A percentile compares a stretch with the other conserved stretches of the same genome.
Evolutionary conservation across 164 flowering plant genomes (phyloP).

Genomic region (Akebia trifoliata): DNA sequence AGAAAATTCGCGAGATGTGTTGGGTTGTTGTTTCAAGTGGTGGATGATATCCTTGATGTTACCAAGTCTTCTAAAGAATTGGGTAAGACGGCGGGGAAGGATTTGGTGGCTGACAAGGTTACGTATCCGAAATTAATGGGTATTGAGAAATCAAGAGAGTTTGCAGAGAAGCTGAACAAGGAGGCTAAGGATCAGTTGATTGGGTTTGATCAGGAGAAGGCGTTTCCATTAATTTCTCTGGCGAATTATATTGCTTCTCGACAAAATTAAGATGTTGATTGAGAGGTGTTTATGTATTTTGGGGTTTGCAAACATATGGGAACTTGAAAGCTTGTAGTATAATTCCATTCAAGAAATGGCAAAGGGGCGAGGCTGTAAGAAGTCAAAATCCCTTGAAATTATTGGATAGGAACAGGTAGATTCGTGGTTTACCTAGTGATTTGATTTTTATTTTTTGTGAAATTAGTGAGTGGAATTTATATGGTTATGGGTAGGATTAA

Average conservation of each 20-base stretch:
- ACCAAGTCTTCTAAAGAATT: slow-evolving; percentile 58
- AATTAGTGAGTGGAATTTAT: neutral
- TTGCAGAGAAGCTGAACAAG: slow-evolving; percentile 45
- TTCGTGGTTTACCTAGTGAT: neutral
- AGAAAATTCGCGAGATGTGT: slow-evolving; percentile 53
- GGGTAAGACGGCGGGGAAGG: slow-evolving; percentile 84
- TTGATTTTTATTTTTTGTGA: neutral
- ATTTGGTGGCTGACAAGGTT: slow-evolving; percentile 57
- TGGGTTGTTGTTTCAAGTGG: slow-evolving; percentile 75
- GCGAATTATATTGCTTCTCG: slow-evolving; percentile 67
- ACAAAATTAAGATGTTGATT: slow-evolving; percentile 26
- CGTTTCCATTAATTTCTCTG: slow-evolving; percentile 57
- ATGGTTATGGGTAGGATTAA: slow-evolving; percentile 1
- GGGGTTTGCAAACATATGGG: neutral
- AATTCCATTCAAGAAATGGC: neutral
- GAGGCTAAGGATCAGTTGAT: slow-evolving; percentile 50
- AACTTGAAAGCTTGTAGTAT: neutral
- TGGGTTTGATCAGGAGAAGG: slow-evolving; percentile 55
- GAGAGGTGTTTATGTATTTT: neutral
- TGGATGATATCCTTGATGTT: slow-evolving; percentile 73
- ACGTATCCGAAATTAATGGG: slow-evolving; percentile 75
- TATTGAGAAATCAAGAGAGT: slow-evolving; percentile 54
- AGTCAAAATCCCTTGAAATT: neutral
- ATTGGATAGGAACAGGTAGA: neutral
- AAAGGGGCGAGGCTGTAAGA: neutral